Conservation (phyloP, 2,329 filamentous ascomycete genomes). For the Aspergillus ibericus region DNA sequence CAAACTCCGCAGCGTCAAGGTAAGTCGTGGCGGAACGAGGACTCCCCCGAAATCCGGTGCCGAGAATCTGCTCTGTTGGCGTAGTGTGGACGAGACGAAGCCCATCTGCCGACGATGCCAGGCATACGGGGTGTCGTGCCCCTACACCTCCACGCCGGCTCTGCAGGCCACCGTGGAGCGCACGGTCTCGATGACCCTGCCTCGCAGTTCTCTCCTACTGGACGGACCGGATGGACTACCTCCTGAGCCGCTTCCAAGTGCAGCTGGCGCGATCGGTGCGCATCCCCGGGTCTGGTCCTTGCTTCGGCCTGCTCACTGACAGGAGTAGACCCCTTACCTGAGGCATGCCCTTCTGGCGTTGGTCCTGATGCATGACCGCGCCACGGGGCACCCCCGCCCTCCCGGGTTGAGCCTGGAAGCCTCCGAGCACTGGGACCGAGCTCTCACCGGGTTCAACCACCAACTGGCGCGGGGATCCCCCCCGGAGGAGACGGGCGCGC, state of each 20-base stretch:
- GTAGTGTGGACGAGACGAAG: neutral
- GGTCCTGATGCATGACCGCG: neutral
- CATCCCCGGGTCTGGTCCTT: neutral
- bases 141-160: neutral
- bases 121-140: neutral
- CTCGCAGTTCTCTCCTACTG: neutral
- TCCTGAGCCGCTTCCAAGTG: neutral
- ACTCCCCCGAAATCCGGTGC: neutral
- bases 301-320: neutral
- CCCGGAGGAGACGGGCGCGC: neutral
- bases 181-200: neutral
- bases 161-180: neutral
- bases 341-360: neutral
- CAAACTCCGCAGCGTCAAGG: constrained; percentile 1
- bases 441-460: neutral
- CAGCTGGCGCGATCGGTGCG: neutral
- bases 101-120: neutral
- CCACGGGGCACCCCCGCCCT: too few species aligned
- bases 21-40: neutral
- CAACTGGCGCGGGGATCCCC: neutral
- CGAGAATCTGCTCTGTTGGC: neutral
- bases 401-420: neutral
- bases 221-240: neutral
- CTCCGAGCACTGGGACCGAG: neutral
- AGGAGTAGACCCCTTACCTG: neutral